Percentiles rank a stretch among this genome's conserved stretches.
phyloP scores from a whole-genome alignment of 2,329 filamentous ascomycete species.

The Aureobasidium sp. region DNA sequence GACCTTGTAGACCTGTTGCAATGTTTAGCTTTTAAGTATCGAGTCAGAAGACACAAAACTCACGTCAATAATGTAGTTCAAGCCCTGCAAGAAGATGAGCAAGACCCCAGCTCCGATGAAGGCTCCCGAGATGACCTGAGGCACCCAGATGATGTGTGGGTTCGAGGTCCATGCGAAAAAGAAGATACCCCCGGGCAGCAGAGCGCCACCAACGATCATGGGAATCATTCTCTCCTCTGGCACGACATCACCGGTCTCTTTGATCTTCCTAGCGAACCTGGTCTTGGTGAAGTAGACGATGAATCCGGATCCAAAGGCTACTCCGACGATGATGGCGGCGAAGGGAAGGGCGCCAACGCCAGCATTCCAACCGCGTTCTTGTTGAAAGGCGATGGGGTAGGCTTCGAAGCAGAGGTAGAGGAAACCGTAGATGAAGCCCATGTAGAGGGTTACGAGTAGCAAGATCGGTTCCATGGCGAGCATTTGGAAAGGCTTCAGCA shows the following conservation, averaged over 20 bases:
- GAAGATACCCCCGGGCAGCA: constrained; percentile 40
- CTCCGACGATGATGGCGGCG: constrained; percentile 25
- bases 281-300: constrained; percentile 20
- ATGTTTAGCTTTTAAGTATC: constrained; percentile 29
- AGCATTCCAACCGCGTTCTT: constrained; percentile 22
- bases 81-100: constrained; percentile 34
- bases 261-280: constrained; percentile 27
- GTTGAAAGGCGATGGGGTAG: constrained; percentile 27
- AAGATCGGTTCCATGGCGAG: constrained; percentile 43
- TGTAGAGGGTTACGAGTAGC: constrained; percentile 37
- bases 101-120: constrained; percentile 39
- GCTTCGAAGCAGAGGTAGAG: constrained; percentile 27
- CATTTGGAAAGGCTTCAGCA: constrained; percentile 32
- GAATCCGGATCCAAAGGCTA: constrained; percentile 24
- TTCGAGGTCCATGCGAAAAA: constrained; percentile 42
- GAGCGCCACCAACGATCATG: constrained; percentile 37
- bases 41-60: constrained; percentile 28
- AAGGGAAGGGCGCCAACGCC: constrained; percentile 26
- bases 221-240: constrained; percentile 41
- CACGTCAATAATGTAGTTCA: constrained; percentile 43
- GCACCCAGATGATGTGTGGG: constrained; percentile 35
- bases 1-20: constrained; percentile 25
- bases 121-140: constrained; percentile 37
- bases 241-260: constrained; percentile 28
- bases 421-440: constrained; percentile 27